Evolutionary conservation across 768 basidiomycete species (phyloP), one percentile per base, ranked within the genome.

Genomic region (Suillus bovinus): DNA sequence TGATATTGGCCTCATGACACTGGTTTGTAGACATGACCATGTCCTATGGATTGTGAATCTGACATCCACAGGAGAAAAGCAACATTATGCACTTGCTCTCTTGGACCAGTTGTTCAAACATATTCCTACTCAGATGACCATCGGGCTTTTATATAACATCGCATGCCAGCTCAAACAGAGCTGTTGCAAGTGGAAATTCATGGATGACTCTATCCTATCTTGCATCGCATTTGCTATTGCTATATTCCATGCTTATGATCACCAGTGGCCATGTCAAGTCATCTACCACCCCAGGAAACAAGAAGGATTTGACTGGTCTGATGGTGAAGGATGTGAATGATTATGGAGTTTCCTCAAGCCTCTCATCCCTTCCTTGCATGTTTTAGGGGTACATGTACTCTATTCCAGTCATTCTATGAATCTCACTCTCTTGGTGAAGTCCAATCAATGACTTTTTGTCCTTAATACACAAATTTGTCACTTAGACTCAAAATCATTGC

Each of bases 171-270:
- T 69, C 7, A 52, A 73, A 13, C 59, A 61, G 16, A 73, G 70
- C 58, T 64, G 63, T 33, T n/a, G 42, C n/a, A 64, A 55, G 47
- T 61, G 60, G 59, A 54, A 54, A 3, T 64, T 61, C 44, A 22
- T 64, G 17, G 44, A 38, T 14, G 13, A 61, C 31, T 14, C 13
- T 41, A 41, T 2, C 47, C 64, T 67, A 38, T 69, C 71, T 27
- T 49, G 66, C 24, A 63, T 78, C 16, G 16, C 49, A 0, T 76
- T 74, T 49, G 69, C 67, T 1, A 71, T 75, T 3, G 72, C 74
- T 4, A 74, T 71, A 0, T 75, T 79, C 71, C 77, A 78, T 64
- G 76, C 75, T 0, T 77, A 70, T 57, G 74, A 70, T 1, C 76
- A 77, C 46, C 67, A 76, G 42, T 76, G 76, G 74, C 52, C 69